Base-by-base conservation (phyloP, 257 asterid species). In the Ligustrum vulgare region DNA sequence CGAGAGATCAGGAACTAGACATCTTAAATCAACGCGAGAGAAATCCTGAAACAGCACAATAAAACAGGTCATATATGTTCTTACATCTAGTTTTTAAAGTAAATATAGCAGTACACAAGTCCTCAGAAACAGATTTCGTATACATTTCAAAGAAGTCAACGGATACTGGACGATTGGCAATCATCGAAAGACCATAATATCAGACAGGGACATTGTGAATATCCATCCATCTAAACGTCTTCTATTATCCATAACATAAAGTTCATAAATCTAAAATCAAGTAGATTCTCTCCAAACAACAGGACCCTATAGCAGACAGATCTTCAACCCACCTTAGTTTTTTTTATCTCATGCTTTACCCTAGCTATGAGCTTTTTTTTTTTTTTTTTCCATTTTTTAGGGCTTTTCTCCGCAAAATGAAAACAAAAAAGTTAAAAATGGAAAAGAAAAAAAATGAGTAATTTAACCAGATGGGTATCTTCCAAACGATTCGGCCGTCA, bases 191-290 rank as follows among this genome's bases (percentile, higher is more conserved):
- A 76, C 35, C 63, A 11, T 15, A 65, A 72, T 22, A 74, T 56
- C 49, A 68, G 35, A 31, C 28, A 60, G 34, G 10, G 49, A 70
- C 76, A 78, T 64, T 66, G 67, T 45, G 62, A 54, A 60, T 60
- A 60, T 1, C 62, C 43, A 81, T 36, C 83, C 80, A 79, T 49
- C 84, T 71, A 45, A 83, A 79, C 70, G 71, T 79, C 77, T 25
- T 73, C 84, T 81, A 81, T 85, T 74, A 82, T 66, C 72, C 67
- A 85, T 83, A 79, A 81, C 82, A 85, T 79, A 70, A 85, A 69
- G 83, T 62, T 78, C 77, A 67, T 82, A 79, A 81, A 85, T 83
- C 80, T 75, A 78, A 70, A 74, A 77, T 60, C 67, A 82, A 45
- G 84, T 74, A 77, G 83, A 75, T 75, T 77, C 79, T 80, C 85